These are phyloP conservation scores for Cocos nucifera DNA, from an alignment of 176 grass and related monocot species.

Conservation along the genomic window DNA sequence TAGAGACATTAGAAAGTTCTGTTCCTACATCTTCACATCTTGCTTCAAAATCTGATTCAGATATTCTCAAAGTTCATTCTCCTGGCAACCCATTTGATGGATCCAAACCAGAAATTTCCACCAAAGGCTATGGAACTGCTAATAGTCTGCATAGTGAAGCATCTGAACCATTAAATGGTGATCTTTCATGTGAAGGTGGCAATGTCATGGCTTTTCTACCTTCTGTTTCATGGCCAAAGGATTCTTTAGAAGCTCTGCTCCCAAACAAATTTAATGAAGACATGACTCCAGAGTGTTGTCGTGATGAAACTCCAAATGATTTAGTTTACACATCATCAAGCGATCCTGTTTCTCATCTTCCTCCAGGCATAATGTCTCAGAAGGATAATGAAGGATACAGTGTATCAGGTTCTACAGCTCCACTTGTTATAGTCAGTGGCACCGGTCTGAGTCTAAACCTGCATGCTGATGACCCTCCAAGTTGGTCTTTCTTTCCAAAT, in stretches of 20 bases:
- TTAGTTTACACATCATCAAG: conserved; percentile 14
- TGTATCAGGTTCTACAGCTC: neutral
- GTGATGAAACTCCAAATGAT: conserved; percentile 18
- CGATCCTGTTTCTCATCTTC: conserved; percentile 3
- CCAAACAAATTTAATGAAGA: conserved; percentile 8
- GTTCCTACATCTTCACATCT: conserved; percentile 15
- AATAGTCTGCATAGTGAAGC: conserved; percentile 1
- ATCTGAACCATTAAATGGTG: neutral
- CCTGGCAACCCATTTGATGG: conserved; percentile 24
- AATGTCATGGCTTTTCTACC: conserved; percentile 15
- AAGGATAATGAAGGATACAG: conserved; percentile 6
- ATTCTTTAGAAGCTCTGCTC: conserved; percentile 26
- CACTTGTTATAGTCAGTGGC: conserved; percentile 2
- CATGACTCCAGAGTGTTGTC: conserved; percentile 1
- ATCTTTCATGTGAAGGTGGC: conserved; percentile 4
- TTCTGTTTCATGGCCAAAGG: conserved; percentile 20
- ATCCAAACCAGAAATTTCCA: conserved; percentile 10
- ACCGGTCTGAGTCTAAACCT: conserved; percentile 18
- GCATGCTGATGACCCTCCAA: conserved; percentile 2
- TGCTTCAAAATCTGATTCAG: conserved; percentile 27
- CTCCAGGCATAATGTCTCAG: conserved; percentile 3
- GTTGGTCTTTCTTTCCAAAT: conserved; percentile 15
- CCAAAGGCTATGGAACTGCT: conserved; percentile 22
- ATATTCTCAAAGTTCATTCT: conserved; percentile 17
- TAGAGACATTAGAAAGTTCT: conserved; percentile 48